A percentile compares a stretch with the other conserved stretches of the same genome.
phyloP scores from a whole-genome alignment of 805 yeast genomes.

The Starmerella floris region DNA sequence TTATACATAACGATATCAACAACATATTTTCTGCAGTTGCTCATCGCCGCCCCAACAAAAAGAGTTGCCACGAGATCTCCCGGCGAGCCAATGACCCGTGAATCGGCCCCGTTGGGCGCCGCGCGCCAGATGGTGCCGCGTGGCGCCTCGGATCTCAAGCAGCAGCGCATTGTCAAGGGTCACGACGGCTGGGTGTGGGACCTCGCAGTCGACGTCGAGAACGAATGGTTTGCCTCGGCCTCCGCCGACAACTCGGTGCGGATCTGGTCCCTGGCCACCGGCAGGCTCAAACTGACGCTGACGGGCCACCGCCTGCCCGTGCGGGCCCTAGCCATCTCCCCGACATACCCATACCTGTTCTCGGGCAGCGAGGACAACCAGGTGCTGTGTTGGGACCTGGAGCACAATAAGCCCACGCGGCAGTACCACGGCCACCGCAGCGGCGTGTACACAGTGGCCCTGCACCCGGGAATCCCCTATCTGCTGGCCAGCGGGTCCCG shows the following conservation, averaged over 20 bases:
- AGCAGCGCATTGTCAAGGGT: slow-evolving; percentile 56
- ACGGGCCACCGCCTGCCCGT: slow-evolving; percentile 90
- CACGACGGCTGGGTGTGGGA: slow-evolving; percentile 88
- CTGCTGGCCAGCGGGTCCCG: slow-evolving; percentile 77
- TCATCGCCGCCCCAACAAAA: no score
- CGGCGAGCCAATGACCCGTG: no score
- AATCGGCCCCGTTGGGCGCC: no score
- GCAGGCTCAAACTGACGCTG: slow-evolving; percentile 55
- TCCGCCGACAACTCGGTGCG: slow-evolving; percentile 79
- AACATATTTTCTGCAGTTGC: no score
- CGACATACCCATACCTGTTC: slow-evolving; percentile 74
- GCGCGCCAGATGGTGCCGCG: no score
- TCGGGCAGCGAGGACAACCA: slow-evolving; percentile 88
- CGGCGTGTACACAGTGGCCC: slow-evolving; percentile 68
- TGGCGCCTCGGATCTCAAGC: neutral
- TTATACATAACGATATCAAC: no score
- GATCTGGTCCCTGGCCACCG: slow-evolving; percentile 75
- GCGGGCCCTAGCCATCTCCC: slow-evolving; percentile 58
- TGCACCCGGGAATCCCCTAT: slow-evolving; percentile 73
- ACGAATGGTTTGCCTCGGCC: slow-evolving; percentile 86
- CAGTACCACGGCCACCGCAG: slow-evolving; percentile 91
- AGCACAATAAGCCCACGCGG: slow-evolving; percentile 63
- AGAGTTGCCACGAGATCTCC: no score
- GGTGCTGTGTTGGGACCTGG: slow-evolving; percentile 92
- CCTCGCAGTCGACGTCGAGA: slow-evolving; percentile 71